Base-by-base conservation (phyloP, 495 filamentous ascomycete genomes). In the Haplographium delicatum region DNA sequence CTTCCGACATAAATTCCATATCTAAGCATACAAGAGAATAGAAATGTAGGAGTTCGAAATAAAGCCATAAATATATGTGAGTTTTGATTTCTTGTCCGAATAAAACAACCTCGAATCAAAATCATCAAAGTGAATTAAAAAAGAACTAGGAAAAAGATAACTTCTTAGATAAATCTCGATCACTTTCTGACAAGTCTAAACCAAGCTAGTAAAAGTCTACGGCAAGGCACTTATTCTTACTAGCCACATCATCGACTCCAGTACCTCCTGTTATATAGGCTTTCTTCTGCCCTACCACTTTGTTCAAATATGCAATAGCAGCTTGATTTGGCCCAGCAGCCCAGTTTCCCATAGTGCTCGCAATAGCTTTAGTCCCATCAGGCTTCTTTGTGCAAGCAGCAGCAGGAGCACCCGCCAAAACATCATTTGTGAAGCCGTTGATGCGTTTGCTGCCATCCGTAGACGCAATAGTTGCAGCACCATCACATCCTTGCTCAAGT, bases 401-500 rank as follows among this genome's bases (percentile, higher is more conserved):
- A 5, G 53, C 61, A 3, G 68, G 67, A 24, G 67, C 67, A 11
- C 41, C 57, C 3, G 50, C 62, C 20, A 72, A 24, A 38, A 70
- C 58, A 45, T 70, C 67, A 26, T 68, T 45, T 1, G 28, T 37
- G 37, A 71, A 70, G 13, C 68, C 69, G 41, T 65, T 65, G 5
- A 50, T 57, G 18, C 56, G 47, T 4, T 60, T 56, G 18, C 61
- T 60, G 2, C 68, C 68, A 45, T 71, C 69, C 0, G 67, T 71
- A 8, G 62, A 54, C 18, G 56, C 54, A 18, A 72, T 65, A 4
- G 64, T 69, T 4, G 67, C 69, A 0, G 68, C 68, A 8, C 68
- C 67, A 50, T 72, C 68, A 41, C 67, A 71, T 0, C 69, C 69
- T 42, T 72, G 68, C 61, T 72, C 50, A 0, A 71, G 41, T 8